Evolutionary conservation across 352 stramenopile genomes (phyloP).

Genomic region (Peronosclerospora sorghi): DNA sequence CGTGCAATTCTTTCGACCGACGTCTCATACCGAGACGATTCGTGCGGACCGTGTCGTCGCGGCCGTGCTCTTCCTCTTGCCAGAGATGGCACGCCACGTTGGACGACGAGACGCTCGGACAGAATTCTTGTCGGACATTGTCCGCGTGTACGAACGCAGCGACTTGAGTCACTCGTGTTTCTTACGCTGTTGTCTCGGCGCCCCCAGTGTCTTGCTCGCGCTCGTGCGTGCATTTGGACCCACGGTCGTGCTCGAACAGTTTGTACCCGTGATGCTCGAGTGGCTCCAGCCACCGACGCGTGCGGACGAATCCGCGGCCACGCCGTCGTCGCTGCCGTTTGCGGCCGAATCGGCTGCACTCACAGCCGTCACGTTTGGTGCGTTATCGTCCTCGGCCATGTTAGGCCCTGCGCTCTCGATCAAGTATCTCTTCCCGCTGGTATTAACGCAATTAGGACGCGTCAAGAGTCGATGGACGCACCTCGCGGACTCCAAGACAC

Average conservation of each 20-base stretch:
- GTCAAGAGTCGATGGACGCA: constrained; percentile 48
- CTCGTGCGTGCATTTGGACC: constrained; percentile 39
- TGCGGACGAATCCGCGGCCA: constrained; percentile 6
- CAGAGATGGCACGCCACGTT: constrained; percentile 29
- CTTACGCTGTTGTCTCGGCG: constrained; percentile 26
- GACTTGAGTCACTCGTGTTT: constrained; percentile 22
- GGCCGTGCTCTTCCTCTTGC: constrained; percentile 53
- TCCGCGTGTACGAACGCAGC: constrained; percentile 48
- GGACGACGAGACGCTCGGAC: constrained; percentile 19
- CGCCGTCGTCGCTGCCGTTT: constrained; percentile 24
- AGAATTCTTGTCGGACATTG: constrained; percentile 32
- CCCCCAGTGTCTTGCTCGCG: constrained; percentile 37
- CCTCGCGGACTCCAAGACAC: constrained; percentile 26
- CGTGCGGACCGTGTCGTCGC: constrained; percentile 31
- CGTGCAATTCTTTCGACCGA: constrained; percentile 38
- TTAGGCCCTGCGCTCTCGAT: constrained; percentile 43
- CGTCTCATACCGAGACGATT: constrained; percentile 28
- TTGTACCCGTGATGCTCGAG: constrained; percentile 55
- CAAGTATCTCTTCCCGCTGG: constrained; percentile 46
- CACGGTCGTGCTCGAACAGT: constrained; percentile 29
- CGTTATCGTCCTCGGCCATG: constrained; percentile 37
- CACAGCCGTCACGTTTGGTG: constrained; percentile 31
- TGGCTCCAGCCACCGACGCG: constrained; percentile 36
- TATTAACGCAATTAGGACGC: constrained; percentile 48
- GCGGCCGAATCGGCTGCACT: constrained; percentile 30